Conservation (phyloP, 768 basidiomycete genomes). For the Hortiboletus flavorubellus region DNA sequence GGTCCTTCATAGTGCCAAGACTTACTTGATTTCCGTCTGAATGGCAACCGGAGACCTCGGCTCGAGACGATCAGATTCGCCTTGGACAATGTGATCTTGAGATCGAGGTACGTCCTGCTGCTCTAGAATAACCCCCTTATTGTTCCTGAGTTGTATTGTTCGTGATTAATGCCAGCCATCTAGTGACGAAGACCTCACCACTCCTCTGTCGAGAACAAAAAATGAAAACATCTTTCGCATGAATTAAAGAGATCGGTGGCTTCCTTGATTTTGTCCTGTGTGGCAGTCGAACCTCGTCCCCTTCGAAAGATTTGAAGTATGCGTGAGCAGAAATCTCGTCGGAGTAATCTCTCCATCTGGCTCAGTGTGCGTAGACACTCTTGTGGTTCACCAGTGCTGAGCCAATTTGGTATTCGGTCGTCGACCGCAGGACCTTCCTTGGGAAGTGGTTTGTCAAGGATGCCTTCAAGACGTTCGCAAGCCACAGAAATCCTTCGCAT, state of each 20-base stretch:
- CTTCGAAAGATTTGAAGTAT: neutral
- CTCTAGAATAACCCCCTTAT: neutral
- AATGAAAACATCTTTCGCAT: neutral
- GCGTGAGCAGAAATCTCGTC: neutral
- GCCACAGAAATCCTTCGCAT: conserved; percentile 7
- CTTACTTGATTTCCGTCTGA: neutral
- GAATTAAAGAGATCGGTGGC: neutral
- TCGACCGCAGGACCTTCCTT: neutral
- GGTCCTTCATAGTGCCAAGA: neutral
- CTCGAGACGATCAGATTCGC: too few species aligned
- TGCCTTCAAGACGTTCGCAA: neutral
- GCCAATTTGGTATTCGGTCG: conserved; percentile 1
- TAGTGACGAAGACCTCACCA: neutral
- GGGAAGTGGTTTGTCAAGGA: neutral
- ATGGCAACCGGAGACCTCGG: too few species aligned
- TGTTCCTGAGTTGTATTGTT: neutral
- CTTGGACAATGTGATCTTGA: neutral
- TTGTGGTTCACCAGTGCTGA: neutral
- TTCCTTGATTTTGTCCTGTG: neutral
- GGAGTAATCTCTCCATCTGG: neutral
- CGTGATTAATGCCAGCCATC: neutral
- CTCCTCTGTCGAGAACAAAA: neutral
- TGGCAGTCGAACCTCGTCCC: neutral
- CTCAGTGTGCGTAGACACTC: neutral
- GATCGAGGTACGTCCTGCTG: neutral